Base-by-base conservation (phyloP, 805 yeast genomes). In the Cyberlindnera veronae region DNA sequence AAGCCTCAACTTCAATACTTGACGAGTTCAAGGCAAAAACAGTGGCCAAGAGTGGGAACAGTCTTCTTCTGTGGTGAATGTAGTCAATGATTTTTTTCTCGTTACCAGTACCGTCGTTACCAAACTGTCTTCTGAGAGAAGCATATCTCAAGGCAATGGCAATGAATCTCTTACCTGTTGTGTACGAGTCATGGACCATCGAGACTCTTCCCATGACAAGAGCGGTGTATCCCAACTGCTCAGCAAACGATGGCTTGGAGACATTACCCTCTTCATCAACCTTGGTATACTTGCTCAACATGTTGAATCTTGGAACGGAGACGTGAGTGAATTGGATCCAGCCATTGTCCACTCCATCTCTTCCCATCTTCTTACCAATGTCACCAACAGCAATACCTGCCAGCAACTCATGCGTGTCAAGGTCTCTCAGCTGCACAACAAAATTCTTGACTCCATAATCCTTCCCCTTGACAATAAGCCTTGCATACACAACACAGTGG, bases 281-380 rank as follows among this genome's bases (percentile, higher is more conserved):
- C 57, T 77, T 75, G 40, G 90, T 76, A 64, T 80, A 89, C 62
- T 81, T 84, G 63, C 81, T 79, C 54, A 90, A 69, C 93, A 89
- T 80, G 63, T 74, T 84, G 60, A 75, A 81, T 46, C 89, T 76
- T 41, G 97, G 97, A 48, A 90, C 84, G 36, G 80, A 72, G 37
- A 88, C 96, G 52, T 81, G 72, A 36, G 84, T 71, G 66, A 85
- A 90, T 66, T 89, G 96, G 56, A 90, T 86, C 96, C 96, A 90
- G 39, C 97, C 97, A 62, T 90, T 90, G 59, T 90, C 97, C 50
- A 90, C 85, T 42, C 95, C 96, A 57, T 89, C 93, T 57, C 96
- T 75, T 39, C 97, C 97, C 95, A 90, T 88, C 67, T 90, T 90
- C 49, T 84, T 79, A 41, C 97, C 97, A 58, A 90, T 87, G 60